Base-by-base conservation (phyloP, 2,329 filamentous ascomycete genomes). In the Colletotrichum lupini region DNA sequence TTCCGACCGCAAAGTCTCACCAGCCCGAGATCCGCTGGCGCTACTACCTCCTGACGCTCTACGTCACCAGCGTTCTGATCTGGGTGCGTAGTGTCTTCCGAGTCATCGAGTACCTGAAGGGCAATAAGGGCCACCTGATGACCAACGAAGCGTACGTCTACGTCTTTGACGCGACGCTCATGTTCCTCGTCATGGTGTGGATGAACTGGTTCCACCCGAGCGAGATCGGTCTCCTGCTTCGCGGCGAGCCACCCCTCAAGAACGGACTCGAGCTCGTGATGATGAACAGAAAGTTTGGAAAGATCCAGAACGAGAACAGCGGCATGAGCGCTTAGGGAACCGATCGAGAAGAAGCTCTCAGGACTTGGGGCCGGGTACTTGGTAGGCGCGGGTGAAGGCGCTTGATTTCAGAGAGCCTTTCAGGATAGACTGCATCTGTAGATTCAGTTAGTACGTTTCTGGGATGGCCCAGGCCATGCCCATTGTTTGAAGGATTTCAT, bases 61-160 rank as follows among this genome's bases (percentile, higher is more conserved):
- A 83, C 55, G 56, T 74, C 2, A 78, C 79, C 2, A 83, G 82
- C 55, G 59, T 74, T 0, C 75, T 87, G 7, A 87, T 89, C 66
- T 79, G 86, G 22, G 77, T 87, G 5, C 79, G 87, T 55, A 85
- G 83, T 61, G 74, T 87, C 24, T 86, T 87, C 64, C 81, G 87
- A 7, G 82, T 86, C 1, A 73, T 87, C 5, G 87, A 88, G 76
- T 88, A 88, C 70, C 72, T 82, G 0, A 80, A 85, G 72, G 85
- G 85, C 1, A 80, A 83, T 8, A 77, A 68, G 0, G 85, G 85
- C 0, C 84, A 82, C 9, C 75, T 86, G 0, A 80, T 86, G 56
- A 80, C 78, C 1, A 81, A 85, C 46, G 85, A 87, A 74, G 75
- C 77, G 1, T 84, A 81, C 46, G 76, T 86, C 0, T 87, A 86